A percentile compares a stretch with the other conserved stretches of the same genome.
These are phyloP conservation scores for Leccinum disarticulatum DNA, from an alignment of 768 basidiomycete genomes.

Conservation along the genomic window DNA sequence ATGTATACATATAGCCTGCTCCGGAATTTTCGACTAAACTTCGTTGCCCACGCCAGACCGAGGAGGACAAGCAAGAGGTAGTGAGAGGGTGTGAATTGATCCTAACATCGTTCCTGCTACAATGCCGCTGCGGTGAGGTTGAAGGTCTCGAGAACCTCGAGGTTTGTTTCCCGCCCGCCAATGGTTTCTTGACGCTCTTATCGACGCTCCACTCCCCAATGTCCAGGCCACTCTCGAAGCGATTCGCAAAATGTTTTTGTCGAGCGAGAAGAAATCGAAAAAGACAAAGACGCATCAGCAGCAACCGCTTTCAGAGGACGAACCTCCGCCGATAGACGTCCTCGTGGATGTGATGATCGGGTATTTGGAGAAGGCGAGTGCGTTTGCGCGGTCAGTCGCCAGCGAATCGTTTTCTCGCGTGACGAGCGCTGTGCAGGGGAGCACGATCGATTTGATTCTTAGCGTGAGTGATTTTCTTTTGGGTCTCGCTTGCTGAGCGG, in stretches of 20 bases:
- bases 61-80: slow-evolving; percentile 17
- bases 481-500: neutral
- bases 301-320: slow-evolving; percentile 18
- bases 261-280: slow-evolving; percentile 40
- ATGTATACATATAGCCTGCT: neutral
- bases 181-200: neutral
- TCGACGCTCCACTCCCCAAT: neutral
- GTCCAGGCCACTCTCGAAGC: slow-evolving; percentile 59
- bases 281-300: slow-evolving; percentile 29
- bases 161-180: slow-evolving; percentile 37
- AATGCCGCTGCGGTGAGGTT: slow-evolving; percentile 66
- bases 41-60: slow-evolving; percentile 5
- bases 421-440: slow-evolving; percentile 60
- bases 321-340: slow-evolving; percentile 71
- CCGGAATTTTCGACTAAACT: neutral
- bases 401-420: slow-evolving; percentile 79
- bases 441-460: slow-evolving; percentile 79
- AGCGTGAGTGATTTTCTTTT: slow-evolving; percentile 51
- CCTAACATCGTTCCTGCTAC: slow-evolving; percentile 66
- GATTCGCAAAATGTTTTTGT: slow-evolving; percentile 52
- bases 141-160: slow-evolving; percentile 63
- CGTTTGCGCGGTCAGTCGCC: slow-evolving; percentile 76
- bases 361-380: slow-evolving; percentile 79
- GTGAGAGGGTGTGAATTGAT: slow-evolving; percentile 73
- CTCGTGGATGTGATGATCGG: slow-evolving; percentile 90